Evolutionary conservation across 257 asterid genomes (phyloP).

Genomic region (Coffea eugenioides): DNA sequence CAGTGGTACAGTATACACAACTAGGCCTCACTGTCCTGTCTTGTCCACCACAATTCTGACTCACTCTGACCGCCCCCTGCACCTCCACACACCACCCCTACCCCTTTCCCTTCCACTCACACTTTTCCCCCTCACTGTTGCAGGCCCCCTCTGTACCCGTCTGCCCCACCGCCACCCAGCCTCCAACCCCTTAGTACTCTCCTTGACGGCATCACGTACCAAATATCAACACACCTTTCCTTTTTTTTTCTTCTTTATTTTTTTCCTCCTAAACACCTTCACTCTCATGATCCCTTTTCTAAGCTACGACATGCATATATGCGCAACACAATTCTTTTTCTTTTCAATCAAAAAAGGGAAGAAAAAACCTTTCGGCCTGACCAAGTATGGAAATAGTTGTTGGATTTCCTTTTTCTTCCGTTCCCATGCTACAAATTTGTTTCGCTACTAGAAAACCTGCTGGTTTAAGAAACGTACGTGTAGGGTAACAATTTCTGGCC

Average conservation of each 20-base stretch:
- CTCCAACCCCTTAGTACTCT: conserved; percentile 8
- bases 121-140: neutral
- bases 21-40: conserved; percentile 45
- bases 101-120: neutral
- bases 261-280: neutral
- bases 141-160: neutral
- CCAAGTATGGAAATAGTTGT: too few relatives aligned
- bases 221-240: neutral
- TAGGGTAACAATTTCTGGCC: too few relatives aligned
- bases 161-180: conserved; percentile 5
- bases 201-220: conserved; percentile 12
- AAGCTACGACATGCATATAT: neutral
- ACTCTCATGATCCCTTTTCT: neutral
- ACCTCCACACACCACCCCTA: neutral
- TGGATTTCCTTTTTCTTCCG: too few relatives aligned
- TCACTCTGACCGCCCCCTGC: conserved; percentile 13
- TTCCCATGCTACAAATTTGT: too few relatives aligned
- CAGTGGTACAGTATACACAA: neutral
- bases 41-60: conserved; percentile 62
- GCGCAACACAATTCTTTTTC: neutral
- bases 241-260: neutral
- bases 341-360: too few relatives aligned
- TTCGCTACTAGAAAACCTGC: too few relatives aligned
- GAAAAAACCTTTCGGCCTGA: too few relatives aligned
- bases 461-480: too few relatives aligned